A percentile compares a stretch with the other conserved stretches of the same genome.
phyloP scores from a whole-genome alignment of 495 filamentous ascomycete genomes.

The Aspergillus diversus region DNA sequence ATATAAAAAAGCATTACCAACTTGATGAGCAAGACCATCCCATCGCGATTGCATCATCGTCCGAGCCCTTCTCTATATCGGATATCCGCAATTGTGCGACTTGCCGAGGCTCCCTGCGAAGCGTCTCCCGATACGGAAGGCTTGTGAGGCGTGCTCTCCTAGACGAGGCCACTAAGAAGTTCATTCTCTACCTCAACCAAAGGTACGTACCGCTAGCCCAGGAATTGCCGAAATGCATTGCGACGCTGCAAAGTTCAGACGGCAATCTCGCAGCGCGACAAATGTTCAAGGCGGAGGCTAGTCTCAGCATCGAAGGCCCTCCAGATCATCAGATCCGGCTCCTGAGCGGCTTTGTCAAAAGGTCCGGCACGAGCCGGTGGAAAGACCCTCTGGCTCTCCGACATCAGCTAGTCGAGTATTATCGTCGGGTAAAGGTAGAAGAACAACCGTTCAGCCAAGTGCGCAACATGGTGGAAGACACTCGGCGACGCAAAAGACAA shows the following conservation, averaged over 20 bases:
- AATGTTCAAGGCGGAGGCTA: slow-evolving; percentile 22
- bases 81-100: slow-evolving; percentile 62
- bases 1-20: slow-evolving; percentile 58
- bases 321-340: slow-evolving; percentile 14
- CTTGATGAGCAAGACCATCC: slow-evolving; percentile 49
- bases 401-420: slow-evolving; percentile 44
- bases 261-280: slow-evolving; percentile 11
- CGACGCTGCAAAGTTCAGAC: slow-evolving; percentile 18
- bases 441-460: slow-evolving; percentile 70
- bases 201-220: slow-evolving; percentile 54
- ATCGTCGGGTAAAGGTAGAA: slow-evolving; percentile 47
- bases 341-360: slow-evolving; percentile 4
- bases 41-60: slow-evolving; percentile 40
- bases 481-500: slow-evolving; percentile 42
- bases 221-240: slow-evolving; percentile 36
- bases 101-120: slow-evolving; percentile 65
- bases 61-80: slow-evolving; percentile 55
- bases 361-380: slow-evolving; percentile 37
- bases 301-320: slow-evolving; percentile 20
- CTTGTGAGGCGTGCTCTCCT: slow-evolving; percentile 65
- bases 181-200: slow-evolving; percentile 56
- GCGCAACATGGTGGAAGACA: slow-evolving; percentile 56
- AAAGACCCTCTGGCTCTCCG: slow-evolving; percentile 43
- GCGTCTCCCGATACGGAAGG: slow-evolving; percentile 67
- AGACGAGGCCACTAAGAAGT: slow-evolving; percentile 70